phyloP scores from a whole-genome alignment of 2,329 filamentous ascomycete species.

The Colletotrichum costaricense region DNA sequence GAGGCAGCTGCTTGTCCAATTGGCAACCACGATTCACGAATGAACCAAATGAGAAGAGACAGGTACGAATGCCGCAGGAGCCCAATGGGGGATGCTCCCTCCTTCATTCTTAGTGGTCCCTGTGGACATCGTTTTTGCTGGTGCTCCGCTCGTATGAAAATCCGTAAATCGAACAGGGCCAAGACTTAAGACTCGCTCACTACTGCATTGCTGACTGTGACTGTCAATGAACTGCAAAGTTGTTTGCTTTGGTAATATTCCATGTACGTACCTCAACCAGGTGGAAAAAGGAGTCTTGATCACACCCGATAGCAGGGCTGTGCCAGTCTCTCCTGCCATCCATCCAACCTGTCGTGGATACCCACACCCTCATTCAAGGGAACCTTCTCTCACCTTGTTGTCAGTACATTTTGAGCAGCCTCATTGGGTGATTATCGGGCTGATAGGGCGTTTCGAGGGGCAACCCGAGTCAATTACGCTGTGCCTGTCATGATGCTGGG shows the following conservation, averaged over 20 bases:
- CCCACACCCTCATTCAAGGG: neutral
- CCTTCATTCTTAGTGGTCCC: neutral
- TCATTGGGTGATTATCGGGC: neutral
- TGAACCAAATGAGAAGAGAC: neutral
- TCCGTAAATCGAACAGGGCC: slow-evolving; percentile 29
- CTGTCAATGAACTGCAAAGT: neutral
- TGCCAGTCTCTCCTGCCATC: neutral
- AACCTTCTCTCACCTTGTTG: neutral
- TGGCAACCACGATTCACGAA: neutral
- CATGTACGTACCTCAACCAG: neutral
- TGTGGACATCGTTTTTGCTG: neutral
- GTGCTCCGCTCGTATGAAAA: slow-evolving; percentile 18
- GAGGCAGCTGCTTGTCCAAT: neutral
- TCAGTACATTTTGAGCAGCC: neutral
- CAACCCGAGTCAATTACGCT: neutral
- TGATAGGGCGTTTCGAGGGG: neutral
- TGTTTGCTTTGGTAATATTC: neutral
- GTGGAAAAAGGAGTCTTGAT: slow-evolving; percentile 8
- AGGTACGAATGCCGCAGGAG: neutral
- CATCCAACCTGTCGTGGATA: neutral
- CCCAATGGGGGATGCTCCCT: neutral
- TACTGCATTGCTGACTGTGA: neutral
- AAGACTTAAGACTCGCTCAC: neutral
- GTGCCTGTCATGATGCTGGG: neutral
- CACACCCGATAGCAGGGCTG: slow-evolving; percentile 21